Base-by-base conservation (phyloP, 768 basidiomycete genomes). In the Suillus weaverae region DNA sequence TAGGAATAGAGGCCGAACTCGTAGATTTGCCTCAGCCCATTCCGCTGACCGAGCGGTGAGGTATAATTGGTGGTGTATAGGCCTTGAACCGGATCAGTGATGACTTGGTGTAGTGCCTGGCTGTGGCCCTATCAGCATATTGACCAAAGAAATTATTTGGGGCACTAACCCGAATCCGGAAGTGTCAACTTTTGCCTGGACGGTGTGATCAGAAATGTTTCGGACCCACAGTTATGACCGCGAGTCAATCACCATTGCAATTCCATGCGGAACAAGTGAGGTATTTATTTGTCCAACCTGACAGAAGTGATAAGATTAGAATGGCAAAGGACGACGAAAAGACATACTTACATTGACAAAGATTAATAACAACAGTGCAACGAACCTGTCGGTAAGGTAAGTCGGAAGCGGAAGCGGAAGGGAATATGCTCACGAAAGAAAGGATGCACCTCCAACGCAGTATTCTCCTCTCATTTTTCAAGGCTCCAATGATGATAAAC, bases 221-320 rank as follows among this genome's bases (percentile, higher is more conserved):
- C n/a, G 38, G 9, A 61, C 41, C 63, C 32, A 51, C 60, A 64
- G 35, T 60, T 20, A 56, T 30, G 48, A 69, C 60, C 39, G 3
- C 14, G 60, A 68, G 74, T 78, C 74, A 68, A 74, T 78, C 74
- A 91, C 92, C 90, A 94, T 89, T 62, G 86, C 84, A 62, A 94
- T 86, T 63, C 81, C 84, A 64, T 86, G 85, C 64, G 91, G 90
- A 38, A 92, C 86, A 39, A 80, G 81, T 18, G 90, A 87, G 60
- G 89, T 89, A 74, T 87, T 93, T 72, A 89, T 91, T 84, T 94
- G 92, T 65, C 89, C 91, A 64, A 93, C 85, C 92, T 94, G 66
- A 56, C 56, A 55, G 18, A 46, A 35, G 64, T 54, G 65, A 72
- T 73, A 70, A 69, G 75, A 72, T 69, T 51, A 55, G 16, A 68